These are phyloP conservation scores for Musa acuminata DNA, from an alignment of 176 grass and related monocot genomes.

Conservation along the genomic window DNA sequence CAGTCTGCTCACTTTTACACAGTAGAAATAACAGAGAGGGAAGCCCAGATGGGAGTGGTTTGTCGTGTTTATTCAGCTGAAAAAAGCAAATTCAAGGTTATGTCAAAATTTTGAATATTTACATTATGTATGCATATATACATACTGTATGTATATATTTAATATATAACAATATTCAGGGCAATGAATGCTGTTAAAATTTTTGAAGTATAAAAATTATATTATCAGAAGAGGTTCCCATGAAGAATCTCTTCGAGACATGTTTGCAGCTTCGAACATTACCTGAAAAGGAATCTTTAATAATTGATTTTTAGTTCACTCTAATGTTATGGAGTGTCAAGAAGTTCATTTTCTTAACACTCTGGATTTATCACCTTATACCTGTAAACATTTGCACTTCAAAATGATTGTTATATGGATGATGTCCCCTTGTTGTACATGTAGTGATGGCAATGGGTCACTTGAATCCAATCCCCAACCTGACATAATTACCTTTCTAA, in stretches of 20 bases:
- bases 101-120: not conserved
- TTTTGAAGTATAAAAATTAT: not conserved
- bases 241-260: not conserved
- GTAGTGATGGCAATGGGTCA: too few relatives aligned
- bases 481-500: too few relatives aligned
- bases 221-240: not conserved
- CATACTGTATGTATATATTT: too few relatives aligned
- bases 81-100: conserved; percentile 99
- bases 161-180: too few relatives aligned
- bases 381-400: too few relatives aligned
- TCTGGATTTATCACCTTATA: too few relatives aligned
- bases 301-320: not conserved
- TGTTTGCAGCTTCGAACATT: not conserved
- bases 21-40: conserved; percentile 73
- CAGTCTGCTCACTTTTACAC: conserved; percentile 96
- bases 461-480: too few relatives aligned
- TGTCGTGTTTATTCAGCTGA: conserved; percentile 74
- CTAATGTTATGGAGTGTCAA: not conserved
- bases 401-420: too few relatives aligned
- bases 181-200: too few relatives aligned
- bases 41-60: conserved; percentile 70
- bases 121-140: too few relatives aligned
- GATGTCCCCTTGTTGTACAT: too few relatives aligned
- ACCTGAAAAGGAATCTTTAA: not conserved
- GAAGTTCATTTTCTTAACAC: too few relatives aligned